Evolutionary conservation across 75 land plant species (phyloP).

Genomic region (Larix kaempferi): DNA sequence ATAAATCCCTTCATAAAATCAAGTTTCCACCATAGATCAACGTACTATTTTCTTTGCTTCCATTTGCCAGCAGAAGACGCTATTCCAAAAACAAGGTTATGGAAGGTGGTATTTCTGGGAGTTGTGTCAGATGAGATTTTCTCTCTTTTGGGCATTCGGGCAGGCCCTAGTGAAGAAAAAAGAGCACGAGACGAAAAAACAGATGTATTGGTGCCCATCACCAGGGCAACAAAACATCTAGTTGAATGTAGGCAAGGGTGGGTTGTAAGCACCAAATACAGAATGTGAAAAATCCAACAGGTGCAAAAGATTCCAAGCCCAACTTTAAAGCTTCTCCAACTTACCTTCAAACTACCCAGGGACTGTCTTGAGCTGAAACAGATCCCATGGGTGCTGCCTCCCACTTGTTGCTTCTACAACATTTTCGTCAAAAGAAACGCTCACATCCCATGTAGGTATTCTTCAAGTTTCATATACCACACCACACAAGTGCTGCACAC

Average conservation of each 20-base stretch:
- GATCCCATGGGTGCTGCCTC: not conserved
- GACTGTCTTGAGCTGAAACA: conserved; percentile 3
- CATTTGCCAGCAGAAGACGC: conserved; percentile 29
- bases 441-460: not conserved
- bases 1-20: conserved; percentile 32
- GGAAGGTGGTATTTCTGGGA: not conserved
- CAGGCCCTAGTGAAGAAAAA: not conserved
- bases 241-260: conserved; percentile 11
- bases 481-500: not conserved
- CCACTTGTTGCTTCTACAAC: not conserved
- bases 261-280: conserved; percentile 11
- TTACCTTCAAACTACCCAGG: not conserved
- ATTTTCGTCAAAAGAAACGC: not conserved
- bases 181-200: not conserved
- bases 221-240: conserved; percentile 4
- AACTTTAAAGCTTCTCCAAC: not conserved
- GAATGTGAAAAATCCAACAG: conserved; percentile 1
- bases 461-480: not conserved
- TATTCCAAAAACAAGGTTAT: conserved; percentile 33
- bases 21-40: conserved; percentile 41
- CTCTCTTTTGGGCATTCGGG: not conserved
- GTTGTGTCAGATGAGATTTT: not conserved
- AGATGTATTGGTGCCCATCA: conserved; percentile 4
- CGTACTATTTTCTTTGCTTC: conserved; percentile 23
- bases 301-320: not conserved